Evolutionary conservation across 2,329 filamentous ascomycete species (phyloP).

Genomic region (Fusarium marasasianum): DNA sequence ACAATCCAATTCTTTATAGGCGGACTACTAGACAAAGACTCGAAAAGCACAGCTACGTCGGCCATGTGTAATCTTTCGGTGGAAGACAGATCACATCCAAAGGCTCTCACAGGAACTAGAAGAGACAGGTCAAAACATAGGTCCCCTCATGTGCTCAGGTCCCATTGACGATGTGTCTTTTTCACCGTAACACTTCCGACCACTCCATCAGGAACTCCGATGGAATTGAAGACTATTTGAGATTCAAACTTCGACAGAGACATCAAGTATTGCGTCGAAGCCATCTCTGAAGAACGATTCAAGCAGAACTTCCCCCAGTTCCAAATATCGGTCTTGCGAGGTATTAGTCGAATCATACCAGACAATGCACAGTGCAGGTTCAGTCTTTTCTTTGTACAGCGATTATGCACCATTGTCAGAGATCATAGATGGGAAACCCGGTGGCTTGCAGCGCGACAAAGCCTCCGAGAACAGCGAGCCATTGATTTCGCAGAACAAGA

Average conservation of each 20-base stretch:
- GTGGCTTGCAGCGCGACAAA: not conserved
- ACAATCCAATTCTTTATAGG: no score
- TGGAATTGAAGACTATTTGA: not conserved
- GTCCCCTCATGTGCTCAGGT: not conserved
- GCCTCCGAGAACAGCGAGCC: not conserved
- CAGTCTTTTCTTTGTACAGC: not conserved
- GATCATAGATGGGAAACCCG: not conserved
- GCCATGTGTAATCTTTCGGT: no score
- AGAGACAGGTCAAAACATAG: not conserved
- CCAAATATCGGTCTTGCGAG: not conserved
- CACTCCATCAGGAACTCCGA: rapidly evolving
- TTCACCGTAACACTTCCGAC: not conserved
- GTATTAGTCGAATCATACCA: not conserved
- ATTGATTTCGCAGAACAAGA: not conserved
- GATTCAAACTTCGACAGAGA: not conserved
- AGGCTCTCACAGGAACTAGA: not conserved
- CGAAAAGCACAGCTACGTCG: no score
- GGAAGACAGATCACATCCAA: not conserved
- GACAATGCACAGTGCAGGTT: rapidly evolving
- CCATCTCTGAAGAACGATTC: not conserved
- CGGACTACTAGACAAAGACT: no score
- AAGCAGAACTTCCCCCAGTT: not conserved
- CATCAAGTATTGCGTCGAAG: not conserved
- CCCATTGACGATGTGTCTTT: not conserved
- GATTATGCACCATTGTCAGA: rapidly evolving